Conservation (phyloP, 495 filamentous ascomycete species). For the Hypoxylon fragiforme region DNA sequence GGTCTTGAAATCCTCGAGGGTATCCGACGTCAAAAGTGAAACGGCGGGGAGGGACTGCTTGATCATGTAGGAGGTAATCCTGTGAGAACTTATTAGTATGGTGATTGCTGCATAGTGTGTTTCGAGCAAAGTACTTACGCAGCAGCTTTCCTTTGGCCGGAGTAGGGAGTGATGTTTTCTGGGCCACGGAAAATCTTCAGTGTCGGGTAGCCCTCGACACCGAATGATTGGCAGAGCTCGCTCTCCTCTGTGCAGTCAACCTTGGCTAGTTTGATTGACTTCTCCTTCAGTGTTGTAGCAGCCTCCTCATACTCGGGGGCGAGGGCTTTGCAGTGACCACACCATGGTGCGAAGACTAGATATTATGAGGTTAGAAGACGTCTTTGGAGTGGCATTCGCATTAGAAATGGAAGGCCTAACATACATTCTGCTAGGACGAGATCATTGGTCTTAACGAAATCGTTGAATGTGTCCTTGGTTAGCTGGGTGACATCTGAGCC, state of each 20-base stretch:
- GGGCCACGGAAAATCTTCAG: constrained; percentile 97
- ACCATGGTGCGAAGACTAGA: constrained; percentile 73
- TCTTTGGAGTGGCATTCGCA: constrained; percentile 10
- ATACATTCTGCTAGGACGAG: constrained; percentile 81
- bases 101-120: background rate
- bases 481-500: constrained; percentile 80
- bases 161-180: constrained; percentile 82
- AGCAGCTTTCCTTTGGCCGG: constrained; percentile 84
- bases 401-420: constrained; percentile 29
- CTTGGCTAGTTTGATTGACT: constrained; percentile 90
- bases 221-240: constrained; percentile 85
- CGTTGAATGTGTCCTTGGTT: constrained; percentile 80
- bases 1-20: constrained; percentile 93
- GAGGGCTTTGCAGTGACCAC: constrained; percentile 83
- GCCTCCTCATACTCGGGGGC: constrained; percentile 88
- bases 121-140: constrained; percentile 62
- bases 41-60: constrained; percentile 97
- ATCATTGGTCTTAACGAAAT: constrained; percentile 82
- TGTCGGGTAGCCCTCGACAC: constrained; percentile 96
- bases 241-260: constrained; percentile 95
- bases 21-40: constrained; percentile 75
- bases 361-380: constrained; percentile 5
- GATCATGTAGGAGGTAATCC: constrained; percentile 97
- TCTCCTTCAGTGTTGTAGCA: constrained; percentile 90
- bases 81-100: constrained; percentile 46